phyloP scores from a whole-genome alignment of 2,329 filamentous ascomycete species.

The Monosporascus sp. region DNA sequence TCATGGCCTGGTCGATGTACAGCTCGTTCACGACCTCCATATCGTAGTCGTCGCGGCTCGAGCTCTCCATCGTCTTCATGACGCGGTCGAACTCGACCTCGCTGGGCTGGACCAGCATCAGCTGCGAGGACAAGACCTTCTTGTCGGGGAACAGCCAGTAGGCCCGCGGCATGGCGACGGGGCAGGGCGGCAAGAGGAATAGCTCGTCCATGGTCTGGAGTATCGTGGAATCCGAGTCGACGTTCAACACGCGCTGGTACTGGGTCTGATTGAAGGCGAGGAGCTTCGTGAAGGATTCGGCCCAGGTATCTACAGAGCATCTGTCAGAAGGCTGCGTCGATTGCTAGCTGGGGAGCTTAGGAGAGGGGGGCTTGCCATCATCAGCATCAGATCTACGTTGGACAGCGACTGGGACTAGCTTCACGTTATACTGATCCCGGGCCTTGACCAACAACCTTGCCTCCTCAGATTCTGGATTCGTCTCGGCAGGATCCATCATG shows the following conservation, averaged over 20 bases:
- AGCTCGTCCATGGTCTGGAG: constrained; percentile 63
- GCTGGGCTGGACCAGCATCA: constrained; percentile 58
- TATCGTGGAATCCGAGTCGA: constrained; percentile 59
- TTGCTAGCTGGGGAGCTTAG: not conserved
- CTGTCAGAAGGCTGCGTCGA: not conserved
- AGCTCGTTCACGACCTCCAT: constrained; percentile 64
- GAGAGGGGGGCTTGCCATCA: constrained; percentile 26
- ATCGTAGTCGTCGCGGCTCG: constrained; percentile 43
- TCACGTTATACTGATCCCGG: constrained; percentile 39
- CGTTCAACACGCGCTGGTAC: constrained; percentile 46
- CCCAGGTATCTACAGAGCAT: constrained; percentile 44
- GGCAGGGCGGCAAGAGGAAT: constrained; percentile 57
- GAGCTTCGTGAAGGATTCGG: constrained; percentile 61
- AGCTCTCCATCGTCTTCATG: constrained; percentile 26
- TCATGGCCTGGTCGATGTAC: constrained; percentile 51
- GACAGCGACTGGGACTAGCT: constrained; percentile 35
- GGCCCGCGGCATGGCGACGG: constrained; percentile 63
- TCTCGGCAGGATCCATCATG: constrained; percentile 29
- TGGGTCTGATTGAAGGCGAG: constrained; percentile 62
- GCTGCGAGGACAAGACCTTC: constrained; percentile 51
- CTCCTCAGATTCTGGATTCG: constrained; percentile 21
- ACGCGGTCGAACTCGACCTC: constrained; percentile 39
- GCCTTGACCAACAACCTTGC: constrained; percentile 34
- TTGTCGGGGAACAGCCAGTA: constrained; percentile 59
- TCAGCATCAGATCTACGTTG: constrained; percentile 29